A percentile compares a stretch with the other conserved stretches of the same genome.
phyloP scores from a whole-genome alignment of 208 protist genomes.

The Endotrypanum monterogeii region DNA sequence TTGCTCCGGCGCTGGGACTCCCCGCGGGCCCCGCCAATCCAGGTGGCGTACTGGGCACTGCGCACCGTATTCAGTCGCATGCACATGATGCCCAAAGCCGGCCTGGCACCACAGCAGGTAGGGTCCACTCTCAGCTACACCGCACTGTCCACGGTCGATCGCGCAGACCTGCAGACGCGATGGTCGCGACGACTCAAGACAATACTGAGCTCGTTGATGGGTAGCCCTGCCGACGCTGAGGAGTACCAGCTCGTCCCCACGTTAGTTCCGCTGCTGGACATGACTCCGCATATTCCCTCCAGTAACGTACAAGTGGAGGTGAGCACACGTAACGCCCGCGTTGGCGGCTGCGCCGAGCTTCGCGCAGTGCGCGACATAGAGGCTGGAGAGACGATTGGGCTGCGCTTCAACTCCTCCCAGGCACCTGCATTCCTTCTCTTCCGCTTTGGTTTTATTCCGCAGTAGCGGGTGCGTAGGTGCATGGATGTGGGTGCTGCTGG shows the following conservation, averaged over 20 bases:
- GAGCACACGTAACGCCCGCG: slow-evolving; percentile 31
- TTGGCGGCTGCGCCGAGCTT: slow-evolving; percentile 71
- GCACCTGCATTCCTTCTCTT: slow-evolving; percentile 68
- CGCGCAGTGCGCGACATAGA: slow-evolving; percentile 67
- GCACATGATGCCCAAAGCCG: slow-evolving; percentile 69
- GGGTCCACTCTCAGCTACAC: slow-evolving; percentile 68
- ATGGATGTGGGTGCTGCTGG: not conserved
- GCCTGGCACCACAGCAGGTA: slow-evolving; percentile 50
- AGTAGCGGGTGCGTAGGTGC: slow-evolving; percentile 21
- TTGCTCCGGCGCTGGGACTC: slow-evolving; percentile 50
- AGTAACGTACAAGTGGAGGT: slow-evolving; percentile 77
- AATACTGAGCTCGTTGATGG: slow-evolving; percentile 35
- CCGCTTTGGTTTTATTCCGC: slow-evolving; percentile 82
- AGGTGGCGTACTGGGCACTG: slow-evolving; percentile 82
- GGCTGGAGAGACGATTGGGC: slow-evolving; percentile 68
- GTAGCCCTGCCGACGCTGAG: slow-evolving; percentile 38
- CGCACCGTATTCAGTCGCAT: slow-evolving; percentile 72
- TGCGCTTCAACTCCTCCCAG: slow-evolving; percentile 75
- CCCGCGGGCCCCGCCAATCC: slow-evolving; percentile 46
- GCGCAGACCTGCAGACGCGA: slow-evolving; percentile 47
- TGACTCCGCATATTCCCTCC: slow-evolving; percentile 63
- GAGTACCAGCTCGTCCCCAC: slow-evolving; percentile 75
- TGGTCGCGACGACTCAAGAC: slow-evolving; percentile 41
- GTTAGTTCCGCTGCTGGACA: slow-evolving; percentile 74
- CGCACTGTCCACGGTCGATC: slow-evolving; percentile 54